phyloP scores from a whole-genome alignment of 1,284 basidiomycete genomes.

The Hemileia vastatrix region DNA sequence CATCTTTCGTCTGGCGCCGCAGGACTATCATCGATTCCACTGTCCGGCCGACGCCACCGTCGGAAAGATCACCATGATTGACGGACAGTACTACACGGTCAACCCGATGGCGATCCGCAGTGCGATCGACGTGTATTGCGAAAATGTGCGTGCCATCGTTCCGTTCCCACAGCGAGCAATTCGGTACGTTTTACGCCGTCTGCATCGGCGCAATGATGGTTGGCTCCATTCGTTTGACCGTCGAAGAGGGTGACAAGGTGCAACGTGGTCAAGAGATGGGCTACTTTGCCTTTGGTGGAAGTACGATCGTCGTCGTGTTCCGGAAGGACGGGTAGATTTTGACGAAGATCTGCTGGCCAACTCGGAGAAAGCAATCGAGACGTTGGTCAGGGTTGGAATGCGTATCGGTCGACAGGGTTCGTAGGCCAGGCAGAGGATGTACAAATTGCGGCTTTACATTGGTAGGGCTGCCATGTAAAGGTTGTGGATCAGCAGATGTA shows the following conservation, averaged over 20 bases:
- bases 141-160: constrained; percentile 53
- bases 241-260: constrained; percentile 45
- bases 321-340: constrained; percentile 53
- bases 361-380: constrained; percentile 58
- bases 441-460: too few species aligned
- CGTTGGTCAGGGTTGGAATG: constrained; percentile 57
- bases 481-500: too few species aligned
- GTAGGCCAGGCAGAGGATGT: too few species aligned
- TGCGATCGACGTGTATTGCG: constrained; percentile 61
- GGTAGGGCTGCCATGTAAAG: too few species aligned
- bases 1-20: constrained; percentile 67
- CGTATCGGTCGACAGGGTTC: constrained; percentile 46
- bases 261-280: constrained; percentile 50
- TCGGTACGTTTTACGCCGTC: constrained; percentile 28
- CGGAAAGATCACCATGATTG: constrained; percentile 49
- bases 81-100: constrained; percentile 49
- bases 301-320: constrained; percentile 60
- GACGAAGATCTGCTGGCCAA: constrained; percentile 60
- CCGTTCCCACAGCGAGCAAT: constrained; percentile 44
- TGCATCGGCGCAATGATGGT: constrained; percentile 51
- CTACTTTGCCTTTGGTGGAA: constrained; percentile 57
- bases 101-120: constrained; percentile 75
- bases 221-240: constrained; percentile 48
- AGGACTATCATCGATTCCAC: constrained; percentile 79
- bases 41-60: constrained; percentile 58